Percentiles rank a stretch among this genome's conserved stretches.
Conservation (phyloP, 257 asterid genomes). For the Solanum virginianum region DNA sequence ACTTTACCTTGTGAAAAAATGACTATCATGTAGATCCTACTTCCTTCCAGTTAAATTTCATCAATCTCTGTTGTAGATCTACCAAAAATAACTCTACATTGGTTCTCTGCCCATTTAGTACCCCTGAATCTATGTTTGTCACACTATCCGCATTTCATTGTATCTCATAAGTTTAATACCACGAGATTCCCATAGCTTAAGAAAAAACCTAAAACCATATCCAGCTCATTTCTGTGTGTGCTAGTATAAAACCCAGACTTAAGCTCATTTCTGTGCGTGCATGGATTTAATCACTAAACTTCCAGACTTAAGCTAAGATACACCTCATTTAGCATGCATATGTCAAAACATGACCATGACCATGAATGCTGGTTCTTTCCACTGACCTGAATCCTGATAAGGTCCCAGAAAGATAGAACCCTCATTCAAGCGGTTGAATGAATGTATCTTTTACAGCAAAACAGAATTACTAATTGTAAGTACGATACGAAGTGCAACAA, state of each 20-base stretch:
- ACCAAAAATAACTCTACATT: background rate
- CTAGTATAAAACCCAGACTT: background rate
- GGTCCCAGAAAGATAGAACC: background rate
- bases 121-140: background rate
- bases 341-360: background rate
- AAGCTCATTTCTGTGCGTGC: background rate
- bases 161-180: background rate
- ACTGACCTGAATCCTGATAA: background rate
- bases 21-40: background rate
- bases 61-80: background rate
- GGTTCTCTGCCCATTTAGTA: background rate
- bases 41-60: background rate
- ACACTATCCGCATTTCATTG: background rate
- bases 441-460: background rate
- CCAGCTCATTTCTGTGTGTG: background rate
- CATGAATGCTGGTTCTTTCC: background rate
- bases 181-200: background rate
- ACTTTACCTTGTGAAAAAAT: background rate
- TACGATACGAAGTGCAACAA: background rate
- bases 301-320: background rate
- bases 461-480: background rate
- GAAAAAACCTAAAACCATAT: background rate
- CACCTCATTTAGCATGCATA: background rate
- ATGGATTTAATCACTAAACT: background rate
- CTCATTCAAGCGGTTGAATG: background rate